Evolutionary conservation across 2,329 filamentous ascomycete genomes (phyloP).

Genomic region (Colletotrichum somersetense): DNA sequence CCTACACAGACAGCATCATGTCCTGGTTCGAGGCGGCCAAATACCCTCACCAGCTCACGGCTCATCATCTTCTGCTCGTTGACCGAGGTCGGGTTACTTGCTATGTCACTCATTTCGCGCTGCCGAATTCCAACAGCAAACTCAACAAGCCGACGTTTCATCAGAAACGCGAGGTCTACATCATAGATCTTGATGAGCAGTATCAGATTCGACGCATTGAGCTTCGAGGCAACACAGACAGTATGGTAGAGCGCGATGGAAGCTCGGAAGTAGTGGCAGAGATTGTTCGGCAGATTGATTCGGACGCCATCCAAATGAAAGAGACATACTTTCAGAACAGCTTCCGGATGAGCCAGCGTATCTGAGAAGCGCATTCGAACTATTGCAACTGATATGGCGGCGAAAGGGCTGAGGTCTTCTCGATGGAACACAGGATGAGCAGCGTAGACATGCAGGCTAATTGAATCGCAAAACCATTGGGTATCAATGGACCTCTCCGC

Average conservation of each 20-base stretch:
- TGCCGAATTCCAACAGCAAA: accelerated
- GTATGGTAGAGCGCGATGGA: neutral
- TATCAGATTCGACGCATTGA: neutral
- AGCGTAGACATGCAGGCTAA: too few species aligned
- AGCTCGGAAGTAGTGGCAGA: neutral
- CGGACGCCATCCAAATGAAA: neutral
- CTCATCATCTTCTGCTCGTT: neutral
- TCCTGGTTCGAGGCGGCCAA: accelerated
- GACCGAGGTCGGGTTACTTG: constrained; percentile 6
- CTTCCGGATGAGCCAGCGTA: too few species aligned
- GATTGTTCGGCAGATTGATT: accelerated
- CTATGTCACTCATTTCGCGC: neutral
- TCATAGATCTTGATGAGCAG: neutral
- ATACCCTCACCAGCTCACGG: accelerated
- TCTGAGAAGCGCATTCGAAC: neutral
- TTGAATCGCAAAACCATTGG: too few species aligned
- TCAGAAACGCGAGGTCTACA: neutral
- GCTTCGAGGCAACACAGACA: neutral
- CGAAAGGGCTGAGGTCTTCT: too few species aligned
- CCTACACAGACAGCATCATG: neutral
- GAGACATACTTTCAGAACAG: neutral
- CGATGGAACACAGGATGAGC: too few species aligned
- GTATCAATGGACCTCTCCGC: too few species aligned
- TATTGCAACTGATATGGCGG: too few species aligned
- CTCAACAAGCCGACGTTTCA: accelerated